Base-by-base conservation (phyloP, 164 flowering plant genomes). In the Berberis vulgaris region DNA sequence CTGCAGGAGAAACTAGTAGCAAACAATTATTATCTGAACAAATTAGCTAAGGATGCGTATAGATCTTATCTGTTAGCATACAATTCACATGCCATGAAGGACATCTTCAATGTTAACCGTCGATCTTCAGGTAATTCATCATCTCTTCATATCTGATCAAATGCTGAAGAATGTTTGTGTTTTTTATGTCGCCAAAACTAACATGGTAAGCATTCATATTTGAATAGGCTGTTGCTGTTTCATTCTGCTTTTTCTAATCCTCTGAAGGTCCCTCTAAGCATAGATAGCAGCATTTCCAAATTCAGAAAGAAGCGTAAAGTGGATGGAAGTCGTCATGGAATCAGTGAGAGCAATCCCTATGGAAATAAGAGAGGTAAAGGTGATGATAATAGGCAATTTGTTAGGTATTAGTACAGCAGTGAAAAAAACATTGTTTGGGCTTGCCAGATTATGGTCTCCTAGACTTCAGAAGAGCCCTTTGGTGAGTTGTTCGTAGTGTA, bases 1-100 rank as follows among this genome's bases (percentile, higher is more conserved):
- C 41, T 77, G 77, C 93, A 91, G 97, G 94, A 84, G 72, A 82
- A 86, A 67, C 54, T 86, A 73, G 94, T 95, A 39, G 78, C 71
- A 2, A 81, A 77, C 69, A 88, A 86, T 64, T 89, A 81, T 73
- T 76, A 83, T 63, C 68, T 95, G 70, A 85, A 84, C 71, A 81
- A 83, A 72, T 83, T 94, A 8, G 99, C 99, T 12, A 91, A 88
- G 75, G 97, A 91, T 10, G 99, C 97, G 1, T 95, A 89, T 69
- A 80, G 92, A 45, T 76, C 97, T 4, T 95, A 91, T 63, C 76
- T 95, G 63, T 72, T 85, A 46, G 91, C 97, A 1, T 91, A 95
- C 61, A 88, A 88, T 72, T 89, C 97, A 45, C 99, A 95, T 71
- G 85, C 96, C 1, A 82, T 87, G 91, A 89, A 91, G 76, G 92